A percentile compares a stretch with the other conserved stretches of the same genome.
Evolutionary conservation across 2,329 filamentous ascomycete species (phyloP).

Genomic region (Sporothrix inflata): DNA sequence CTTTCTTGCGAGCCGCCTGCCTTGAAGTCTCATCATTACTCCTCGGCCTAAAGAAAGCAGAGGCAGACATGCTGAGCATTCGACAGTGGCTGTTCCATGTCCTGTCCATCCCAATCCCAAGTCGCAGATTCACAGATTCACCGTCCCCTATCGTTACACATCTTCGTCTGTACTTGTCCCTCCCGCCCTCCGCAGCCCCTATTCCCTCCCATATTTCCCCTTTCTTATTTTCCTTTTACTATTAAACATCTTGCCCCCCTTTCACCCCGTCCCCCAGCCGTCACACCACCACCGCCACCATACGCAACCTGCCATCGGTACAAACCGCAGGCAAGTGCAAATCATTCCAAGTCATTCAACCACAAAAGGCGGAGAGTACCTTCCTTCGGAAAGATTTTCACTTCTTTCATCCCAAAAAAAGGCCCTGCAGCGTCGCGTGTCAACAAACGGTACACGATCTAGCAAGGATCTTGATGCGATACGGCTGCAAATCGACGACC

Average conservation of each 20-base stretch:
- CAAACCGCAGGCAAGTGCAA: constrained; percentile 20
- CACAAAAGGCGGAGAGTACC: constrained; percentile 28
- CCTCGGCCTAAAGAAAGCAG: not conserved
- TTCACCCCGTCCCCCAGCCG: constrained; percentile 15
- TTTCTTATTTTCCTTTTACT: constrained; percentile 1
- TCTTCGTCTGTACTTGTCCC: not conserved
- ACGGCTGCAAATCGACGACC: not conserved
- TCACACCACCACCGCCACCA: constrained; percentile 24
- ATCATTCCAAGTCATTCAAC: constrained; percentile 21
- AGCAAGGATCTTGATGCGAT: not conserved
- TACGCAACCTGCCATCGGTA: constrained; percentile 23
- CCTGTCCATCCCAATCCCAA: not conserved
- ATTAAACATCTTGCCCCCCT: not conserved
- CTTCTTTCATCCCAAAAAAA: not conserved
- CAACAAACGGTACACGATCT: not conserved
- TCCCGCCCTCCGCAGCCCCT: not conserved
- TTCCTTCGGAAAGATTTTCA: constrained; percentile 25
- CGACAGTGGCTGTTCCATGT: not conserved
- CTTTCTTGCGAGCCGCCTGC: not conserved
- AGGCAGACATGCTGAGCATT: not conserved
- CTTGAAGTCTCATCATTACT: not conserved
- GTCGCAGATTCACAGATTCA: not conserved
- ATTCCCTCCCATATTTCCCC: not conserved
- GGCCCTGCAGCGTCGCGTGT: not conserved
- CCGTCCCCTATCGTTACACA: not conserved